These are phyloP conservation scores for Hypericum perforatum DNA, from an alignment of 345 rosid species.

Conservation along the genomic window DNA sequence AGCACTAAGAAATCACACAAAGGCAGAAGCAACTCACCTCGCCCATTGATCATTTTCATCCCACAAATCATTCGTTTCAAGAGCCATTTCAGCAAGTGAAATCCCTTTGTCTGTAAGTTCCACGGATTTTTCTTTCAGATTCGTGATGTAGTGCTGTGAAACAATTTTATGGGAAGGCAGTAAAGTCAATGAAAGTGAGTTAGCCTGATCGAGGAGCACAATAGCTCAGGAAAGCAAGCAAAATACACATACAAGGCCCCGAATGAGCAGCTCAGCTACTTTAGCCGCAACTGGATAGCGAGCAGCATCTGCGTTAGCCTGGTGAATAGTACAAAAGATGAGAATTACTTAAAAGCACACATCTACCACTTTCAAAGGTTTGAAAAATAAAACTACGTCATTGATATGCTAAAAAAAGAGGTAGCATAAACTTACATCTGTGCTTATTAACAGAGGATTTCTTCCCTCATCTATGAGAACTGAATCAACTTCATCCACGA, in stretches of 20 bases:
- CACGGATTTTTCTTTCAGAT: constrained; percentile 89
- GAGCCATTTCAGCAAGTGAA: constrained; percentile 87
- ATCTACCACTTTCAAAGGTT: constrained; percentile 6
- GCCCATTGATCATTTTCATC: constrained; percentile 99
- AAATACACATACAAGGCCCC: constrained; percentile 48
- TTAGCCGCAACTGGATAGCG: constrained; percentile 94
- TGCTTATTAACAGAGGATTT: constrained; percentile 91
- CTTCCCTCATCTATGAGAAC: constrained; percentile 98
- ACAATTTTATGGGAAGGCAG: constrained; percentile 12
- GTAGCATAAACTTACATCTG: constrained; percentile 51
- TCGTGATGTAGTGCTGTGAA: constrained; percentile 74
- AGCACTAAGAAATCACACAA: background rate
- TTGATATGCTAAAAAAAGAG: background rate
- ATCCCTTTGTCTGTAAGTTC: constrained; percentile 96
- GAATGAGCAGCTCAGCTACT: constrained; percentile 80
- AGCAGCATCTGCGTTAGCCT: constrained; percentile 92
- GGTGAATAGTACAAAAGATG: constrained; percentile 17
- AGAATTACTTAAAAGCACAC: constrained; percentile 8
- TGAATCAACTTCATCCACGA: constrained; percentile 97
- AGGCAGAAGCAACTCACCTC: constrained; percentile 37
- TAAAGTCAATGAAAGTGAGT: constrained; percentile 7
- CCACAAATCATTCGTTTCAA: constrained; percentile 90
- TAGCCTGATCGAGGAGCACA: constrained; percentile 5
- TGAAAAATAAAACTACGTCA: too few relatives aligned
- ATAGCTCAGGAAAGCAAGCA: constrained; percentile 8